Evolutionary conservation across 805 yeast genomes (phyloP).

Genomic region (Kazachstania martiniae): DNA sequence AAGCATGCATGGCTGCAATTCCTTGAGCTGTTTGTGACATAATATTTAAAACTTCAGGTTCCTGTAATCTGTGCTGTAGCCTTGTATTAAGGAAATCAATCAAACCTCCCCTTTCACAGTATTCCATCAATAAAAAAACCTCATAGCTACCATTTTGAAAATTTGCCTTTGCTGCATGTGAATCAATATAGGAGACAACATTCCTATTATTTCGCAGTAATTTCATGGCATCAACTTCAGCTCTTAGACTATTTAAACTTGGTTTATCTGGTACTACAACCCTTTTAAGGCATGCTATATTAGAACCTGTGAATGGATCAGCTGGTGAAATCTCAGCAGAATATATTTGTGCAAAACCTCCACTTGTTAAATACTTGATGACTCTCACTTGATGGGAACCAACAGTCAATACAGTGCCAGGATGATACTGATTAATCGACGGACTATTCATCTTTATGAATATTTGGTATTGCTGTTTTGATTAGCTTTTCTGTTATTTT

Average conservation of each 20-base stretch:
- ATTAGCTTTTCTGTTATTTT: background rate
- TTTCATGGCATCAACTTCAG: conserved; percentile 97
- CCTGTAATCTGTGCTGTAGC: conserved; percentile 53
- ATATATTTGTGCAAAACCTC: conserved; percentile 95
- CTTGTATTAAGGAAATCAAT: conserved; percentile 74
- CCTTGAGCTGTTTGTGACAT: conserved; percentile 64
- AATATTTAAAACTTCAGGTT: conserved; percentile 54
- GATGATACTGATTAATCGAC: conserved; percentile 51
- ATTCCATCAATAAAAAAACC: conserved; percentile 72
- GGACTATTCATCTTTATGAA: conserved; percentile 33
- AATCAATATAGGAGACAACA: conserved; percentile 85
- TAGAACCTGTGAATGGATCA: conserved; percentile 36
- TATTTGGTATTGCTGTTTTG: too few species aligned
- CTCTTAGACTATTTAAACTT: conserved; percentile 70
- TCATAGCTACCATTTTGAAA: conserved; percentile 50
- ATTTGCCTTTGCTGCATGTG: conserved; percentile 75
- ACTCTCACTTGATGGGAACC: conserved; percentile 72
- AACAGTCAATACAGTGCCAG: conserved; percentile 72
- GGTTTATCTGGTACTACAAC: conserved; percentile 92
- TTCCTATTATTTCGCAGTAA: conserved; percentile 66
- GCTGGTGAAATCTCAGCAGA: conserved; percentile 55
- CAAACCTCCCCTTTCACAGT: conserved; percentile 62
- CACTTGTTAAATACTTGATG: conserved; percentile 67
- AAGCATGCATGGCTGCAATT: conserved; percentile 66
- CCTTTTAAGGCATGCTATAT: conserved; percentile 75